These are phyloP conservation scores for Fusarium udum DNA, from an alignment of 2,329 filamentous ascomycete genomes.

Conservation along the genomic window DNA sequence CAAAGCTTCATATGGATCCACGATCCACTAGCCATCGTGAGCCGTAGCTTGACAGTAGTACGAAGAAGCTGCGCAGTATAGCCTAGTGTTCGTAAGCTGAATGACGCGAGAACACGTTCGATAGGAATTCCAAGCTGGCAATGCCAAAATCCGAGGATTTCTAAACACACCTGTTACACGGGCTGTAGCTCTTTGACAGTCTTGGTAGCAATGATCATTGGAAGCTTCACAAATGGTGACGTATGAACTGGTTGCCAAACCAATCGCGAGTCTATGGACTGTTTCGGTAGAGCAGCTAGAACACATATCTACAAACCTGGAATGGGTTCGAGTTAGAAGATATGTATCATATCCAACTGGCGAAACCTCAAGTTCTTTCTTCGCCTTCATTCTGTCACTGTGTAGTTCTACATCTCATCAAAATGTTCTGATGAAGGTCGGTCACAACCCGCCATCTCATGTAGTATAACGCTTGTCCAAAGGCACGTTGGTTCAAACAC, in stretches of 20 bases:
- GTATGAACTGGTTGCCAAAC: background rate
- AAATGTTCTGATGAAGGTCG: too few relatives aligned
- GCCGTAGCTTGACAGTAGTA: background rate
- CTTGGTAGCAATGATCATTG: background rate
- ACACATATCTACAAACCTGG: background rate
- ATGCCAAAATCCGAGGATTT: background rate
- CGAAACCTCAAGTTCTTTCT: background rate
- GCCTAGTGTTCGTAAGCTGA: background rate
- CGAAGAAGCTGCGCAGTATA: background rate
- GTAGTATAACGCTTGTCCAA: background rate
- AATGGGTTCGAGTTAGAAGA: background rate
- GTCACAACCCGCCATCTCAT: background rate
- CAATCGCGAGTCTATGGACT: background rate
- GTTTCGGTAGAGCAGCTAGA: background rate
- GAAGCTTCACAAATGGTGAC: background rate
- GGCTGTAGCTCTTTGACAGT: background rate
- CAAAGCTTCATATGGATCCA: background rate
- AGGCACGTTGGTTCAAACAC: background rate
- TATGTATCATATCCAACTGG: background rate
- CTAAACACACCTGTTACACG: background rate
- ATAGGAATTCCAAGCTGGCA: background rate
- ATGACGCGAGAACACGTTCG: background rate
- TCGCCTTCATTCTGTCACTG: background rate
- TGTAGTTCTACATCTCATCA: background rate
- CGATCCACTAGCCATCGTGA: background rate